Evolutionary conservation across 805 yeast species (phyloP), one percentile per base, ranked within the genome.

Genomic region (Yarrowia sp.): DNA sequence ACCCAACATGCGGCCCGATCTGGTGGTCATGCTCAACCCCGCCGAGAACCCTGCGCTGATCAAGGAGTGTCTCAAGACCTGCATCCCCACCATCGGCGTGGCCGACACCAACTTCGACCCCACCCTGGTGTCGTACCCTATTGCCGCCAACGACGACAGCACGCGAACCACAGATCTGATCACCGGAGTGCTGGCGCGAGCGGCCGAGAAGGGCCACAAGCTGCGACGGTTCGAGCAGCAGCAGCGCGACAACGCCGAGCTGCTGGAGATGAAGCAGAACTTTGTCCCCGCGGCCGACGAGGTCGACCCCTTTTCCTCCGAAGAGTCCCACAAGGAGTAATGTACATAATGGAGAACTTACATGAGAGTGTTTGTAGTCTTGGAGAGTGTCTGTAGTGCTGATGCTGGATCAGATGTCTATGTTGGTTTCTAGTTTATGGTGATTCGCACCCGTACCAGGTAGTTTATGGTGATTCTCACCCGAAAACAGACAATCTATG

Each of bases 41-140:
- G 83, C 84, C 29, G 97, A 91, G 71, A 89, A 90, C 77, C 80
- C 89, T 69, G 86, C 84, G 68, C 86, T 92, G 58, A 76, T 94
- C 58, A 79, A 80, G 56, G 99, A 94, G 75, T 94, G 97, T 65
- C 81, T 84, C 67, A 84, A 84, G 70, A 79, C 86, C 64, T 82
- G 96, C 72, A 83, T 94, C 31, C 99, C 99, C 63, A 91, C 97
- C 0, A 84, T 94, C 68, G 98, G 97, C 27, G 81, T 94, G 63
- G 84, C 94, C 65, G 99, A 94, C 75, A 92, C 98, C 21, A 93
- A 94, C 74, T 85, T 88, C 72, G 97, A 94, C 71, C 96, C 97
- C 8, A 82, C 88, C 14, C 76, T 87, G 67, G 88, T 93, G 61
- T 90, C 97, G 1, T 94, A 94, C 71, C 96, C 98, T 58, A 88